Base-by-base conservation (phyloP, 2,329 filamentous ascomycete genomes). In the Fusarium succisae region DNA sequence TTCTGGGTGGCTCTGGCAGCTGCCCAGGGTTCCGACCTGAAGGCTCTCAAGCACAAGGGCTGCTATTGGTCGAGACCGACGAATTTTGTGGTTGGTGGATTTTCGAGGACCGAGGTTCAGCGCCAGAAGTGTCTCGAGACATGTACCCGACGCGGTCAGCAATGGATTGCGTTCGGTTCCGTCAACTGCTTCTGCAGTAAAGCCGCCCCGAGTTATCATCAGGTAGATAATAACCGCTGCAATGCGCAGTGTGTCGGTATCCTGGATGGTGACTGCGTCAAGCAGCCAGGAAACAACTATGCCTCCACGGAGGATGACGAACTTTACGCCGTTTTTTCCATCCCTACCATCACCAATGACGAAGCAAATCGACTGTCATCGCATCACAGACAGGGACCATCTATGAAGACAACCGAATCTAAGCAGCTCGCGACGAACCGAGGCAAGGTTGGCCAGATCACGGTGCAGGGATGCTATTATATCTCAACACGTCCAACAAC, bases 1-100 rank as follows among this genome's bases (percentile, higher is more conserved):
- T 22, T 73, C 8, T 73, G 70, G 64, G 48, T 17, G 50, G 22
- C 58, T 41, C 45, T 66, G 44, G 50, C 8, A 73, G 41, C 43
- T 18, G 70, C 70, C n/a, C 48, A 57, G 26, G 13, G 20, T 30
- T 15, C 12, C 17, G 20, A 28, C 5, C 30, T 56, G 8, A 26
- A 8, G 2, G 1, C 17, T 45, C 13, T 38, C 7, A 53, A 15
- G 4, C 45, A 35, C 3, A 45, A 47, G 3, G 67, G 67, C 24
- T 70, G 67, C 18, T 70, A 54, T 35, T 18, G 38, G 3, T 37
- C 32, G 1, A 22, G 14, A 14, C 38, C 47, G 22, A 12, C 12
- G 18, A 45, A 37, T 15, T 60, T 35, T 24, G 11, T 30, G 15
- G 1, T 39, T 5, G 65, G 26, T 20, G 65, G 65, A 28, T 26